Base-by-base conservation (phyloP, 2,329 filamentous ascomycete species). In the Fusarium sp. region DNA sequence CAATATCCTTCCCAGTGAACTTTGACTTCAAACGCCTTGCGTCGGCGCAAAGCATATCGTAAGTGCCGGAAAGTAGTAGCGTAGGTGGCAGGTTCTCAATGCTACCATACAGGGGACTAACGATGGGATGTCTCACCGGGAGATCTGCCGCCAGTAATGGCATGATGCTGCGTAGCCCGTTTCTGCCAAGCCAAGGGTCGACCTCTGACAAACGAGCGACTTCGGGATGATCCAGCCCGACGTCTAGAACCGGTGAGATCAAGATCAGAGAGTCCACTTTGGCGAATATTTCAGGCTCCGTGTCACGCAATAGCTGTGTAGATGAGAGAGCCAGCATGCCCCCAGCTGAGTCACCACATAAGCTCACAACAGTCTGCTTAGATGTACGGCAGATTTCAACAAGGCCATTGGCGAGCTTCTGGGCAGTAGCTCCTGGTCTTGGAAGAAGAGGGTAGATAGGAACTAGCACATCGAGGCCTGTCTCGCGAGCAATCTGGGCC, bases 361-460 rank as follows among this genome's bases (percentile, higher is more conserved):
- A 35, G 5, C 56, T 57, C 3, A 57, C 56, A 9, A 59, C 14
- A 0, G n/a, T 9, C 15, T 40, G 25, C 5, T 48, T 13, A 3
- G 25, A 57, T 2, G 47, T 41, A 1, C 56, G 56, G 3, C 56
- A 59, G 3, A 59, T 57, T 5, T 41, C 52, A 2, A 57, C 14
- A 4, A 59, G 6, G 2, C 56, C 52, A 11, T 22, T 33, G 2
- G 52, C 30, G 0, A 57, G 41, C 2, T 57, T 48, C 33, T 59
- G 8, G 0, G 56, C 56, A 9, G 56, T 59, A 6, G 56, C 56
- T 4, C 35, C 41, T 2, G 56, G 56, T 8, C 52, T 37, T 4
- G 56, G 56, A 6, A 59, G 25, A 13, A 59, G 56, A 0, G 52
- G 41, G 7, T 59, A 59, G 15, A 59, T 59, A 3, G 56, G 52